A percentile compares a stretch with the other conserved stretches of the same genome.
Evolutionary conservation across 257 asterid genomes (phyloP).

Genomic region (Solanum tarapatanum): DNA sequence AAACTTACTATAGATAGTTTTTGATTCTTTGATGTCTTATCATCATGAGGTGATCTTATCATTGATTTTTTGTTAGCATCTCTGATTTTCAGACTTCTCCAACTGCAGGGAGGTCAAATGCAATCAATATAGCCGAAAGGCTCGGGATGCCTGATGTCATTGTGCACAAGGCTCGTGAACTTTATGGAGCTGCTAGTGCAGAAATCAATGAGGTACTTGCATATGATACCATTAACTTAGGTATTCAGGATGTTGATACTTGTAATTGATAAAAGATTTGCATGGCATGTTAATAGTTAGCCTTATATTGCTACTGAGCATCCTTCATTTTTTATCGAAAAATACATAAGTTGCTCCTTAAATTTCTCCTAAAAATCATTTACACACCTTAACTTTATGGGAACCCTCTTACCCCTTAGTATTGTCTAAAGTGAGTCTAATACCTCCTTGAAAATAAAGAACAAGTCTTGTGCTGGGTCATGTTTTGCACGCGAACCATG

Average conservation of each 20-base stretch:
- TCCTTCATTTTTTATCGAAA: neutral
- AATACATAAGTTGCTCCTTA: neutral
- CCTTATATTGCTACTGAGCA: neutral
- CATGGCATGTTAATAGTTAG: neutral
- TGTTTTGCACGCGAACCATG: neutral
- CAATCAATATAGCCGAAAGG: conserved; percentile 88
- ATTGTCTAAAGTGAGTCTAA: neutral
- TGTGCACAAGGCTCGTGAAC: conserved; percentile 66
- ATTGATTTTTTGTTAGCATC: neutral
- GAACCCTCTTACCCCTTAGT: neutral
- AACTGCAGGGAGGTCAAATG: conserved; percentile 85
- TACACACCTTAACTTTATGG: neutral
- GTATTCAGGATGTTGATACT: conserved; percentile 2
- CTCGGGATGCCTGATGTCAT: conserved; percentile 68
- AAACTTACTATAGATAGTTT: neutral
- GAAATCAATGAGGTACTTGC: conserved; percentile 81
- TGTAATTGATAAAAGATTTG: neutral
- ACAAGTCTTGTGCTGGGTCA: neutral
- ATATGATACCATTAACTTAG: neutral
- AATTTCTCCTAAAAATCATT: neutral
- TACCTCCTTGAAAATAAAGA: neutral
- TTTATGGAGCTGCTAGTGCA: conserved; percentile 85
- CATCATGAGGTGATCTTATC: neutral
- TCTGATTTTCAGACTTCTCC: conserved; percentile 4
- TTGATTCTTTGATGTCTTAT: neutral